Evolutionary conservation across 1,284 basidiomycete genomes (phyloP).

Genomic region (Pyrrhoderma noxium): DNA sequence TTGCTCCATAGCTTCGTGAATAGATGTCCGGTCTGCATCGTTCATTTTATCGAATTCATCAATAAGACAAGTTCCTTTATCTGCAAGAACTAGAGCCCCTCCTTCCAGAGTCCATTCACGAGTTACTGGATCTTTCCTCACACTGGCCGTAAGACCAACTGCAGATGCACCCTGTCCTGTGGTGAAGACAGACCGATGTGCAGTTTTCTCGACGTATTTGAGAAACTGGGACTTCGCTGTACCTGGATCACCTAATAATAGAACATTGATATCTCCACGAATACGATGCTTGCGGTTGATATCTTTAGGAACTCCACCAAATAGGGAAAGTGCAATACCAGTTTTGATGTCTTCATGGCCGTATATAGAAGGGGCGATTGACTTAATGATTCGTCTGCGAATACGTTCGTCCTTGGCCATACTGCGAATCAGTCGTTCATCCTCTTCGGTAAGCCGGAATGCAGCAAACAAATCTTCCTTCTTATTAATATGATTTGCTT

Average conservation of each 20-base stretch:
- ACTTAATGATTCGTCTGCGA: constrained; percentile 95
- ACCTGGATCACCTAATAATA: constrained; percentile 94
- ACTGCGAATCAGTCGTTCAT: constrained; percentile 84
- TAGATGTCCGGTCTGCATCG: constrained; percentile 93
- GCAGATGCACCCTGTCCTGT: constrained; percentile 98
- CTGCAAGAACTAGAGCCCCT: constrained; percentile 93
- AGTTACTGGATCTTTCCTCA: constrained; percentile 95
- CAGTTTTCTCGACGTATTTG: constrained; percentile 99
- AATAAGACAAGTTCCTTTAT: constrained; percentile 98
- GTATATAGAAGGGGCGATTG: constrained; percentile 97
- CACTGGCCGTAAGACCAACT: constrained; percentile 96
- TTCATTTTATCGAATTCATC: constrained; percentile 99
- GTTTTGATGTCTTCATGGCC: constrained; percentile 99
- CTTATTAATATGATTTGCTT: constrained; percentile 97
- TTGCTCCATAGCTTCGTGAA: constrained; percentile 99
- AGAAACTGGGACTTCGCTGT: constrained; percentile 99
- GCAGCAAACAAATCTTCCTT: constrained; percentile 94
- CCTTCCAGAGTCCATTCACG: constrained; percentile 99
- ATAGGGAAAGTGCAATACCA: constrained; percentile 89
- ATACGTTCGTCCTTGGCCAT: constrained; percentile 90
- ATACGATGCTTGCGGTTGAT: constrained; percentile 96
- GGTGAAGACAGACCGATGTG: constrained; percentile 95
- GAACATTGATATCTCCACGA: constrained; percentile 95
- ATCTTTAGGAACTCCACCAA: constrained; percentile 91
- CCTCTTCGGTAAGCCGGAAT: constrained; percentile 93